A percentile compares a stretch with the other conserved stretches of the same genome.
These are phyloP conservation scores for Claviceps spartinae DNA, from an alignment of 2,329 filamentous ascomycete species.

Conservation along the genomic window DNA sequence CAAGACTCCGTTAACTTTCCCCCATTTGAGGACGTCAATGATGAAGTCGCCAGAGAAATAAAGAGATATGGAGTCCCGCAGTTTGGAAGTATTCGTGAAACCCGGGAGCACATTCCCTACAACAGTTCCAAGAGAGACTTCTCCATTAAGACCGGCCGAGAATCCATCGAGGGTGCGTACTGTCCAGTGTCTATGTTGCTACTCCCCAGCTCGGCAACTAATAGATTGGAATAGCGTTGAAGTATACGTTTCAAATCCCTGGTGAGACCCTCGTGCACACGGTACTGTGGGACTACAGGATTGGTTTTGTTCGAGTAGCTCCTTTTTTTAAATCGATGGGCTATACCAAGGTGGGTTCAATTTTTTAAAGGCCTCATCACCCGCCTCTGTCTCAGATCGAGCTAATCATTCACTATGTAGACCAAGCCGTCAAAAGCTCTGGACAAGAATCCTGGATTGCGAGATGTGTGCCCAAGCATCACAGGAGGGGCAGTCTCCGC, in stretches of 20 bases:
- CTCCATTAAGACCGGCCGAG: conserved; percentile 69
- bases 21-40: conserved; percentile 56
- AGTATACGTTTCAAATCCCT: conserved; percentile 67
- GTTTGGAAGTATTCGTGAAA: conserved; percentile 46
- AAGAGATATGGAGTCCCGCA: conserved; percentile 52
- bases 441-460: conserved; percentile 63
- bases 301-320: conserved; percentile 85
- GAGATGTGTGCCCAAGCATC: conserved; percentile 85
- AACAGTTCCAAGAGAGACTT: conserved; percentile 90
- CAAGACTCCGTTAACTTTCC: conserved; percentile 43
- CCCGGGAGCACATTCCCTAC: conserved; percentile 73
- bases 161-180: conserved; percentile 69
- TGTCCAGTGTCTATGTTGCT: too few relatives aligned
- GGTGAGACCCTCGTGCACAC: conserved; percentile 53
- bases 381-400: background rate
- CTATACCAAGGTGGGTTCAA: conserved; percentile 60
- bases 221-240: conserved; percentile 45
- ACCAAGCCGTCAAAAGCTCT: conserved; percentile 80
- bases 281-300: conserved; percentile 96
- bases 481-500: conserved; percentile 83
- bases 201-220: background rate
- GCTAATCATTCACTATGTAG: conserved; percentile 30
- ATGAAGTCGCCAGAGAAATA: conserved; percentile 28
- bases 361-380: background rate
- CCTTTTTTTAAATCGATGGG: conserved; percentile 86